Base-by-base conservation (phyloP, 441 rosid genomes). In the Erysimum cheiri region DNA sequence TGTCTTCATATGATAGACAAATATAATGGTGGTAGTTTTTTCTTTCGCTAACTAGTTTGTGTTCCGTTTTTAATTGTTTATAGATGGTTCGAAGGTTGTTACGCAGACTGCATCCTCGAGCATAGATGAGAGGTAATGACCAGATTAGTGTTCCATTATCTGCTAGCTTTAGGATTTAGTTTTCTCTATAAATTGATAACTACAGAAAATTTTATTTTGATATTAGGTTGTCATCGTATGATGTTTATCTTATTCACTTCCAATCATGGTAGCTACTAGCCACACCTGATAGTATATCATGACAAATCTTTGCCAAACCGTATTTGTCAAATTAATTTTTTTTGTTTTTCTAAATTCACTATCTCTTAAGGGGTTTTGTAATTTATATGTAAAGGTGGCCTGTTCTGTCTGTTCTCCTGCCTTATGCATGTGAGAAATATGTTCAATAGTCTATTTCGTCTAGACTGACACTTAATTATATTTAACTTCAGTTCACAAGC, bases 71-170 rank as follows among this genome's bases (percentile, higher is more conserved):
- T 70, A 37, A 44, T 65, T 60, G 2, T 47, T 69, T 55, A 32
- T 71, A 76, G 80, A 76, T 59, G 80, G 80, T 36, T 65, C 80
- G 3, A 70, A 59, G 80, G 80, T 64, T 76, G 72, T 84, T 43
- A 82, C 64, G 53, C 84, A 81, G 79, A 78, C 85, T 69, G 70
- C 78, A 15, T 33, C 93, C 61, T 69, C 70, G 15, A 80, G 76
- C 67, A 83, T 70, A 63, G 89, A 85, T 62, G 92, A 79, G 71
- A 87, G 96, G 98, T 90, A 64, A 77, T 60, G 70, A 70, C 71
- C 52, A 70, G 46, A 68, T 62, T 29, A 46, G 10, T 14, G 50
- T 67, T 71, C 65, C 44, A 9, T 61, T 61, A 66, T 53, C 49
- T 62, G 50, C 58, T 58, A 37, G 52, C 24, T 43, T 57, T 19